Percentiles rank a stretch among this genome's conserved stretches.
Conservation (phyloP, 1,284 basidiomycete species). For the Tremellales sp. region DNA sequence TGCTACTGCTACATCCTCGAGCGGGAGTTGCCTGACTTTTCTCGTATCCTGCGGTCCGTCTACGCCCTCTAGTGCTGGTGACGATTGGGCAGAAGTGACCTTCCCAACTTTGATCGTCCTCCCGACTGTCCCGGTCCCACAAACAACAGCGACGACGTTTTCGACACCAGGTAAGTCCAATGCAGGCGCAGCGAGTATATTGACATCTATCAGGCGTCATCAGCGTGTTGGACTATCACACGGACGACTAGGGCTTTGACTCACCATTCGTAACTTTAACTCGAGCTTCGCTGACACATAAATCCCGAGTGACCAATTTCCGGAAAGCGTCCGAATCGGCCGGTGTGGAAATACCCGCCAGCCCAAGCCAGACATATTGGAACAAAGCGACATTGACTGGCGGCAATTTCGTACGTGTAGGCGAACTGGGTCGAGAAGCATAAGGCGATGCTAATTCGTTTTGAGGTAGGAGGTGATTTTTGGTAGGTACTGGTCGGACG, state of each 20-base stretch:
- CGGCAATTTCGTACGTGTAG: conserved; percentile 8
- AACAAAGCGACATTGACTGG: conserved; percentile 26
- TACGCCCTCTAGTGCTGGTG: neutral
- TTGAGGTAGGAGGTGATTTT: conserved; percentile 1
- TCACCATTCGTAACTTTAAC: conserved; percentile 38
- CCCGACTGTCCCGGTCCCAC: conserved; percentile 40
- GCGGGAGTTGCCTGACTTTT: conserved; percentile 15
- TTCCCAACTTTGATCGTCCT: conserved; percentile 27
- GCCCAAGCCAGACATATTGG: conserved; percentile 36
- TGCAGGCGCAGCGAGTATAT: conserved; percentile 41
- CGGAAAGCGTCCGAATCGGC: conserved; percentile 26
- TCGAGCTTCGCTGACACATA: conserved; percentile 14
- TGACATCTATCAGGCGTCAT: conserved; percentile 31
- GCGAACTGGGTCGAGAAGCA: conserved; percentile 9
- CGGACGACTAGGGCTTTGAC: conserved; percentile 7
- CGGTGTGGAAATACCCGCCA: conserved; percentile 31
- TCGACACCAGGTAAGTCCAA: conserved; percentile 23
- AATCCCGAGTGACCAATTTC: conserved; percentile 13
- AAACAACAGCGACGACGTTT: conserved; percentile 36
- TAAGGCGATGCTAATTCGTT: conserved; percentile 4
- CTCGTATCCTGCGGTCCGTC: neutral
- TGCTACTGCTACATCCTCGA: conserved; percentile 34
- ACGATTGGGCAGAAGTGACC: neutral
- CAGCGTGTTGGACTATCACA: neutral
- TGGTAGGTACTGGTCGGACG: conserved; percentile 1